Evolutionary conservation across 257 asterid species (phyloP), one percentile per base, ranked within the genome.

Genomic region (Solanum pinnatisectum): DNA sequence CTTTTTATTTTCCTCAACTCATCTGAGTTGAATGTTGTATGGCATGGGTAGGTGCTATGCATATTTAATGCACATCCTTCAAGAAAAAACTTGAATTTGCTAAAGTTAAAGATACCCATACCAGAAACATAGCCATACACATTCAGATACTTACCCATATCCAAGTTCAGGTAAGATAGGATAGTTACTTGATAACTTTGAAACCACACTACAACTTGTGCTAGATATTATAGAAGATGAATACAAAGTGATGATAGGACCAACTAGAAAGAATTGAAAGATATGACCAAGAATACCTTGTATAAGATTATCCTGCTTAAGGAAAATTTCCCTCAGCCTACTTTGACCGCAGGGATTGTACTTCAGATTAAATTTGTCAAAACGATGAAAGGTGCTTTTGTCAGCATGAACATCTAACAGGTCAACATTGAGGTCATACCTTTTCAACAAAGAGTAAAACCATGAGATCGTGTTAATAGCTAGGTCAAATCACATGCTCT

Each of bases 321-420:
- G 91, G 89, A 97, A 97, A 84, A 97, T 97, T 93, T 97, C 98
- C 90, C 99, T 94, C 88, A 97, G 91, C 91, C 99, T 96, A 92
- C 99, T 97, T 93, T 97, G 99, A 83, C 99, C 99, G 88, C 99
- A 97, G 42, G 99, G 99, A 91, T 97, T 97, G 81, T 97, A 97
- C 95, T 97, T 97, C 90, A 97, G 93, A 92, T 97, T 97, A 89
- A 97, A 97, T 89, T 97, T 97, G 97, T 97, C 99, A 87, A 97
- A 96, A 77, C 99, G 99, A 92, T 97, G 99, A 90, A 97, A 97
- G 85, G 99, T 97, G 94, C 99, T 97, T 92, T 97, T 97, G 94
- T 97, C 99, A 88, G 99, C 99, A 92, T 97, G 99, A 90, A 97
- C 99, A 88, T 97, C 99, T 72, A 97, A 91, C 35, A 97, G 95